Conservation (phyloP, 768 basidiomycete genomes). For the Tylopilus sp. region DNA sequence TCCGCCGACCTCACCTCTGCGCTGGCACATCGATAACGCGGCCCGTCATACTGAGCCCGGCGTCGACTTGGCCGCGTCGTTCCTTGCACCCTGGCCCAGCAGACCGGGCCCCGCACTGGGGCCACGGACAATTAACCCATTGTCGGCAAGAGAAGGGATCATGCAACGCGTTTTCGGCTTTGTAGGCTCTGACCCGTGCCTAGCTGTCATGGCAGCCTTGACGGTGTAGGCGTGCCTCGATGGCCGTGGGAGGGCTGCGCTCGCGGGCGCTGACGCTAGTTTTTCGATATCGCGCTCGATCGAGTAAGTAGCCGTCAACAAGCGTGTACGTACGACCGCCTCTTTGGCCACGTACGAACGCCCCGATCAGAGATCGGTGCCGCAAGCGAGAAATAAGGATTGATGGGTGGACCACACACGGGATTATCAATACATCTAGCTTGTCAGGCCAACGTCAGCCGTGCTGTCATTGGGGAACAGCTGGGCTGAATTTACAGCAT, state of each 20-base stretch:
- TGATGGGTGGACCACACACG: neutral
- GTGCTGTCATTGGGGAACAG: constrained; percentile 9
- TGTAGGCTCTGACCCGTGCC: constrained; percentile 1
- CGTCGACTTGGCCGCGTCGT: neutral
- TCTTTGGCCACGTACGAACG: neutral
- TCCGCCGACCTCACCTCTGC: neutral
- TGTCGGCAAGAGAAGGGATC: neutral
- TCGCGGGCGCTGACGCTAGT: neutral
- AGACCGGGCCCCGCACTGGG: neutral
- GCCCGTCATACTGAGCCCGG: neutral
- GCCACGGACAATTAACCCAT: constrained; percentile 3
- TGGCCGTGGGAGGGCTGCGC: constrained; percentile 1
- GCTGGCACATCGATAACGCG: constrained; percentile 1
- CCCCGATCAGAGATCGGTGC: constrained; percentile 11
- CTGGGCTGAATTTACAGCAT: constrained; percentile 3
- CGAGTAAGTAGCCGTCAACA: constrained; percentile 1
- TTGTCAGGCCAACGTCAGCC: constrained; percentile 9
- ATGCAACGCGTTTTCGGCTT: neutral
- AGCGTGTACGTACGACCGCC: neutral
- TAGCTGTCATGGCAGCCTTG: neutral
- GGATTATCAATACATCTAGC: neutral
- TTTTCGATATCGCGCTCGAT: neutral
- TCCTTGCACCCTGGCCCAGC: neutral
- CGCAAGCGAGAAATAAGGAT: neutral
- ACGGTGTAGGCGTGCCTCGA: neutral